phyloP scores from a whole-genome alignment of 495 filamentous ascomycete species.

The Penicillium simplicissimum region DNA sequence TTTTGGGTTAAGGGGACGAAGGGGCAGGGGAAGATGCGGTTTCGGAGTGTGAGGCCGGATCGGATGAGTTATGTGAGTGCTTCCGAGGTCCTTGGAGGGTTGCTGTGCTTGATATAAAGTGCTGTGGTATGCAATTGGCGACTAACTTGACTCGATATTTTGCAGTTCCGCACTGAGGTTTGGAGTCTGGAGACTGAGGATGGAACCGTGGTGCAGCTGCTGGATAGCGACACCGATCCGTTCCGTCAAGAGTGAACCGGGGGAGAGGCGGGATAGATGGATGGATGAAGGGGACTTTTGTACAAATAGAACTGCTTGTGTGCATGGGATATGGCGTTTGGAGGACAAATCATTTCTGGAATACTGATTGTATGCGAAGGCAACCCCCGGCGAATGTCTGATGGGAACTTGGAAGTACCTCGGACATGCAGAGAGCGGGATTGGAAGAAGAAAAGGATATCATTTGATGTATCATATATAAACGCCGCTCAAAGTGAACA shows the following conservation, averaged over 20 bases:
- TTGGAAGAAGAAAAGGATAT: constrained; percentile 39
- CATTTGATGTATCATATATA: constrained; percentile 51
- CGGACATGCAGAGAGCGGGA: constrained; percentile 1
- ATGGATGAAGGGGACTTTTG: constrained; percentile 14
- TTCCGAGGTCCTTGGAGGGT: no score
- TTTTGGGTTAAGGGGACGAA: constrained; percentile 88
- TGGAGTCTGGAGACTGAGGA: constrained; percentile 74
- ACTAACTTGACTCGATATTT: background rate
- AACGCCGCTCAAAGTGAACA: constrained; percentile 48
- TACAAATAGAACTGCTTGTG: constrained; percentile 27
- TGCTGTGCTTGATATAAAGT: background rate
- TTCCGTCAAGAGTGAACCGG: constrained; percentile 47
- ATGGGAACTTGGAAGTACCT: background rate
- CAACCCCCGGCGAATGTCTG: background rate
- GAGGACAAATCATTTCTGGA: constrained; percentile 14
- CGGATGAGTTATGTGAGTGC: constrained; percentile 69
- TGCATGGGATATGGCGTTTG: constrained; percentile 36
- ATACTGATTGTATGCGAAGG: constrained; percentile 4
- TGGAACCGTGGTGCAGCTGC: constrained; percentile 63
- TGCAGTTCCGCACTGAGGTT: constrained; percentile 69
- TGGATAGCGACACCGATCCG: constrained; percentile 62
- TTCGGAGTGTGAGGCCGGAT: constrained; percentile 71
- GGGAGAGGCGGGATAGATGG: background rate
- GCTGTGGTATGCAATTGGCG: background rate
- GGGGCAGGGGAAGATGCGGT: constrained; percentile 70